Base-by-base conservation (phyloP, 2,329 filamentous ascomycete species). In the Scortechinia acanthostroma region DNA sequence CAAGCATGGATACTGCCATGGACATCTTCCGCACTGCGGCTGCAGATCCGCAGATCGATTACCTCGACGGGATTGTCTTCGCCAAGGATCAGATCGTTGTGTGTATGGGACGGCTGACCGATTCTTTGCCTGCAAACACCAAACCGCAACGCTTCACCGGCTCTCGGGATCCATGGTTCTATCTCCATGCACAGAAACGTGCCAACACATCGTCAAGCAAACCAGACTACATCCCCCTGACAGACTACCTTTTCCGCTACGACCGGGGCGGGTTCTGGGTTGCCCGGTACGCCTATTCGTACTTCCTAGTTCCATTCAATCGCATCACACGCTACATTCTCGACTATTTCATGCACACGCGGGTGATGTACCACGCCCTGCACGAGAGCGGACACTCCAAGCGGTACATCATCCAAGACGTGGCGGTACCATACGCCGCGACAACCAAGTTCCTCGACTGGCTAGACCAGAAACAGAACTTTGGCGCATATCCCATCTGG, bases 261-360 rank as follows among this genome's bases (percentile, higher is more conserved):
- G 81, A 87, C 57, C 73, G 82, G 25, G 83, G 80, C 42, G 80
- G 74, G 2, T 86, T 86, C 62, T 87, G 82, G 83, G 76, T 76
- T 3, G 82, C 76, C 6, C 64, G 64, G 19, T 76, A 80, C 47
- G 77, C 80, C 2, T 86, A 82, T 60, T 59, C 64, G 19, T 86
- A 86, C 60, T 85, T 86, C 58, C 55, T 72, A 25, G 74, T 71
- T 1, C 82, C 82, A 1, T 85, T 85, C 61, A 86, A 83, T 63
- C 67, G 72, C 25, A 58, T 77, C 51, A 86, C 80, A 0, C 72
- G 82, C 17, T 74, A 68, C 54, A 57, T 76, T n/a, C 65, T 86
- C 3, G 75, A 87, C 53, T 68, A 70, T 17, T 77, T 84, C 48
- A 66, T 84, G 55, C 76, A 79, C 55, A 80, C 83, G 0, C 68